Evolutionary conservation across 2,329 filamentous ascomycete species (phyloP).

Genomic region (Phoma sp.): DNA sequence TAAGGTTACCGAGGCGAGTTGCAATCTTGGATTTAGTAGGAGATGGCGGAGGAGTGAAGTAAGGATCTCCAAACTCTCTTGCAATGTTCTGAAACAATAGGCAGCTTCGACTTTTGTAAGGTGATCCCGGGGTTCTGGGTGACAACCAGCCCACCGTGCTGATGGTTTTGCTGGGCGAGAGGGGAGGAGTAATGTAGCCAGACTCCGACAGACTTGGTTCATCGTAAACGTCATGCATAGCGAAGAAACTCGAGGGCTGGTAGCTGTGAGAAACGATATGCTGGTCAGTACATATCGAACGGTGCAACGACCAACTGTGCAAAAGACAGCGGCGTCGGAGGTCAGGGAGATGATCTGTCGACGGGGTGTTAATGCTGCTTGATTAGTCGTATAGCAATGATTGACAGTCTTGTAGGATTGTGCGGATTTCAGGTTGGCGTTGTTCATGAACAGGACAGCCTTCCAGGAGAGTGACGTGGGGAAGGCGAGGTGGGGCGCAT

Average conservation of each 20-base stretch:
- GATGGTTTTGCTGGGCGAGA: slow-evolving; percentile 44
- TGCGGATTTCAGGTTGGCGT: slow-evolving; percentile 19
- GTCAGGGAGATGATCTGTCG: slow-evolving; percentile 21
- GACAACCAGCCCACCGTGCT: slow-evolving; percentile 42
- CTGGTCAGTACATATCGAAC: slow-evolving; percentile 33
- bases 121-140: slow-evolving; percentile 39
- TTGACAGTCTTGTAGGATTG: slow-evolving; percentile 27
- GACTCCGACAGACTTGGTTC: slow-evolving; percentile 18
- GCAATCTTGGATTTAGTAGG: slow-evolving; percentile 30
- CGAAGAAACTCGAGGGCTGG: slow-evolving; percentile 13
- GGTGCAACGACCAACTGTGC: slow-evolving; percentile 24
- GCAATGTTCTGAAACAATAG: slow-evolving; percentile 28
- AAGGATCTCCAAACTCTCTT: slow-evolving; percentile 6
- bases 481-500: slow-evolving; percentile 38
- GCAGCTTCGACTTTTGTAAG: slow-evolving; percentile 38
- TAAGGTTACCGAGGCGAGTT: slow-evolving; percentile 22
- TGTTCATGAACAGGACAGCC: slow-evolving; percentile 19
- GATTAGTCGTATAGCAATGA: slow-evolving; percentile 43
- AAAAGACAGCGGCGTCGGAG: slow-evolving; percentile 1
- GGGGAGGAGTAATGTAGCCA: slow-evolving; percentile 38
- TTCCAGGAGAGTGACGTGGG: slow-evolving; percentile 25
- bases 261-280: neutral
- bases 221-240: slow-evolving; percentile 34
- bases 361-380: slow-evolving; percentile 35
- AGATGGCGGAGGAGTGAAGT: slow-evolving; percentile 29